Percentiles rank a stretch among this genome's conserved stretches.
Evolutionary conservation across 306 rosid species (phyloP).

Genomic region (Trichosanthes truncata): DNA sequence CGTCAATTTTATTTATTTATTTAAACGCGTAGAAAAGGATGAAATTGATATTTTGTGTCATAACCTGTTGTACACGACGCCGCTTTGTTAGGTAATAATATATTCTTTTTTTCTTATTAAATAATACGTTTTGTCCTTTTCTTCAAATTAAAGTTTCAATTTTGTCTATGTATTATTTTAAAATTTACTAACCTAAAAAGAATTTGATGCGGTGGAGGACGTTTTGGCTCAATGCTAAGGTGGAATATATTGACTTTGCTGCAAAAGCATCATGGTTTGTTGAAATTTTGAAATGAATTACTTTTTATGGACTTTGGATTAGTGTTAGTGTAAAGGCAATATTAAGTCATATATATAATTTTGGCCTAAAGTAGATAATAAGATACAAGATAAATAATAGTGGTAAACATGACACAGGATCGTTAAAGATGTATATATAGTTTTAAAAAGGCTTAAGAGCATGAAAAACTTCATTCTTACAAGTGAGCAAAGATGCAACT

Average conservation of each 20-base stretch:
- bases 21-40: neutral
- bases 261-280: neutral
- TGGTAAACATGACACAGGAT: no score
- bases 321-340: neutral
- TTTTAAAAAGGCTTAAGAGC: no score
- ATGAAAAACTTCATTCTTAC: no score
- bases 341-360: neutral
- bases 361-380: neutral
- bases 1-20: neutral
- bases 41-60: neutral
- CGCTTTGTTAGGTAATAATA: neutral
- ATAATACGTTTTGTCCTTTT: neutral
- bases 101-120: neutral
- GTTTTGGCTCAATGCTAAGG: neutral
- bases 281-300: neutral
- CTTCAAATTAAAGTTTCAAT: neutral
- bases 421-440: no score
- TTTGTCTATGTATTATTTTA: neutral
- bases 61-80: neutral
- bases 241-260: neutral
- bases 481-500: no score
- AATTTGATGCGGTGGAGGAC: neutral
- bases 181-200: neutral
- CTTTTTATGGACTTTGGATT: neutral
- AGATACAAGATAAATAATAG: no score